Evolutionary conservation across 176 grass and related monocot genomes (phyloP).

Genomic region (Saccharum officinarum): DNA sequence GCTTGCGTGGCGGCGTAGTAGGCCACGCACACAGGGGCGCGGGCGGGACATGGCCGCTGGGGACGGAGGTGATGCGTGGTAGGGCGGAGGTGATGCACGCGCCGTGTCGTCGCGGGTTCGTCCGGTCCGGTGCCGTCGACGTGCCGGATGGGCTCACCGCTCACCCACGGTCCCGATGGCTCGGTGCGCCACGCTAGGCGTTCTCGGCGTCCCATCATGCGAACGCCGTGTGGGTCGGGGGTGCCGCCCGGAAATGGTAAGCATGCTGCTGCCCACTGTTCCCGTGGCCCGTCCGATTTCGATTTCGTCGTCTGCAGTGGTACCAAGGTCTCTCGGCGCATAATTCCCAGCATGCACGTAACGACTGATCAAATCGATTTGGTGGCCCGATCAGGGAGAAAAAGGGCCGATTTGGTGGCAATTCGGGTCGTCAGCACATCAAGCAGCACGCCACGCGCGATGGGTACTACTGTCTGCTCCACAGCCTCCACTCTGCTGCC

Average conservation of each 20-base stretch:
- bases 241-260: not conserved
- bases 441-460: not conserved
- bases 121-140: not conserved
- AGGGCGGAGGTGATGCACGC: not conserved
- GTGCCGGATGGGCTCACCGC: not conserved
- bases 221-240: not conserved
- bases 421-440: not conserved
- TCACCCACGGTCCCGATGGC: not conserved
- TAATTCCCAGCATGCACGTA: not conserved
- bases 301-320: not conserved
- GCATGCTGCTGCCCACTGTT: not conserved
- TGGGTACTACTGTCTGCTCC: not conserved
- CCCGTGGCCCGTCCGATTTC: not conserved
- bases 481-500: not conserved
- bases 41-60: not conserved
- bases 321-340: not conserved
- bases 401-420: not conserved
- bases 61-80: too few species aligned
- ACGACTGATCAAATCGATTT: too few species aligned
- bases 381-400: not conserved
- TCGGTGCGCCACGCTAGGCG: not conserved
- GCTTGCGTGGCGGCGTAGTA: conserved; percentile 4
- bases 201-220: conserved; percentile 7
- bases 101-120: not conserved
- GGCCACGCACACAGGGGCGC: not conserved